These are phyloP conservation scores for Eucalyptus marginata DNA, from an alignment of 345 rosid genomes.

Conservation along the genomic window DNA sequence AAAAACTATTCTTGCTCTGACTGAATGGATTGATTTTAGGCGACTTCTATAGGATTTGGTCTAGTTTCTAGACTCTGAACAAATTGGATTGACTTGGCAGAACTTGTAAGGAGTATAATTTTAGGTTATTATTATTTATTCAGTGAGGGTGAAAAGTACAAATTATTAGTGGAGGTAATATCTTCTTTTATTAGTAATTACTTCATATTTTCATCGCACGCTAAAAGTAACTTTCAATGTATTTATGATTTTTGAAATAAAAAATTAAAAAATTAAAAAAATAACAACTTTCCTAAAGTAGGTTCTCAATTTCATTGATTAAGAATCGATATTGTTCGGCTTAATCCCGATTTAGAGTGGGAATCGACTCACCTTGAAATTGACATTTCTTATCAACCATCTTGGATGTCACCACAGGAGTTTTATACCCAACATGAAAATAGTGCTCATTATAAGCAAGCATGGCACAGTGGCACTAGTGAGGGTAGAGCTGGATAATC, in stretches of 20 bases:
- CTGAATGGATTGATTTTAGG: neutral
- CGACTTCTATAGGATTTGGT: too few species aligned
- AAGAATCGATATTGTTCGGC: accelerated
- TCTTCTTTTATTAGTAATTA: neutral
- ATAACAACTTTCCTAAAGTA: too few species aligned
- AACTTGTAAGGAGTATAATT: too few species aligned
- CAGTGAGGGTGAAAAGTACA: too few species aligned
- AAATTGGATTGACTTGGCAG: too few species aligned
- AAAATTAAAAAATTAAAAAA: too few species aligned
- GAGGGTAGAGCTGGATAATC: neutral
- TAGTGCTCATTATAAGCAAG: neutral
- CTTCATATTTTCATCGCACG: too few species aligned
- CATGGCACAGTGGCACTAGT: accelerated
- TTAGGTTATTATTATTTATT: too few species aligned
- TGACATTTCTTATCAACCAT: neutral
- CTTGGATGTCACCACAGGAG: accelerated
- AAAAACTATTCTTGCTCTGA: accelerated
- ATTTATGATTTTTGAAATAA: too few species aligned
- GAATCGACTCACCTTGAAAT: accelerated
- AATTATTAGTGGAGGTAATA: too few species aligned
- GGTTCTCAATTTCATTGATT: too few species aligned
- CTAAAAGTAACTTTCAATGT: neutral
- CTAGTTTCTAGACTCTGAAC: neutral
- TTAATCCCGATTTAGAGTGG: too few species aligned
- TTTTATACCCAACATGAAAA: neutral